phyloP scores from a whole-genome alignment of 306 rosid genomes.

The Cercis canadensis region DNA sequence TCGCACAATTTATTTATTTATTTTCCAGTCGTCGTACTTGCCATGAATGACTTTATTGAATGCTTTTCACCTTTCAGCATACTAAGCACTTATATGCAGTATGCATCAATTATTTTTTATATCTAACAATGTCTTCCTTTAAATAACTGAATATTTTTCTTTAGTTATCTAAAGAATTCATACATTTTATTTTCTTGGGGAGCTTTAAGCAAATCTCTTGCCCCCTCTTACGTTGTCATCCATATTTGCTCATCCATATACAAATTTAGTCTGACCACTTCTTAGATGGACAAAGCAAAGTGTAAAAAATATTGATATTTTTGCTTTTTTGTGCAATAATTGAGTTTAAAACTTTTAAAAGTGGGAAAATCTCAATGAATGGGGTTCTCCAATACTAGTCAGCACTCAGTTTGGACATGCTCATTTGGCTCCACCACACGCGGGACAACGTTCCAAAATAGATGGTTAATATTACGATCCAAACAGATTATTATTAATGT shows the following conservation, averaged over 20 bases:
- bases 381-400: slow-evolving; percentile 17
- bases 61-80: too few relatives aligned
- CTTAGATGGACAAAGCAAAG: neutral
- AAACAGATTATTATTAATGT: neutral
- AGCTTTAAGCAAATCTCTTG: neutral
- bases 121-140: too few relatives aligned
- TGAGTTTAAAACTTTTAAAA: slow-evolving; percentile 20
- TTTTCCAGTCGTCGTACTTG: too few relatives aligned
- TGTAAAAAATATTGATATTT: slow-evolving; percentile 1
- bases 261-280: neutral
- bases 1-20: too few relatives aligned
- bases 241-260: neutral
- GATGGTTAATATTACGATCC: neutral
- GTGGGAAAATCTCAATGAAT: slow-evolving; percentile 12
- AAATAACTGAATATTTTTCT: too few relatives aligned
- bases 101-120: too few relatives aligned
- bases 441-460: slow-evolving; percentile 22
- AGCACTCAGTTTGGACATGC: neutral
- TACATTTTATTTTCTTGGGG: too few relatives aligned
- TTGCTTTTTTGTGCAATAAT: slow-evolving; percentile 43
- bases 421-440: slow-evolving; percentile 29
- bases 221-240: neutral
- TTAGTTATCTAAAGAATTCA: too few relatives aligned
- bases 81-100: too few relatives aligned
- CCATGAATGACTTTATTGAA: too few relatives aligned